These are phyloP conservation scores for Geotrichum cucujoidarum DNA, from an alignment of 1,139 yeast species.

Conservation along the genomic window DNA sequence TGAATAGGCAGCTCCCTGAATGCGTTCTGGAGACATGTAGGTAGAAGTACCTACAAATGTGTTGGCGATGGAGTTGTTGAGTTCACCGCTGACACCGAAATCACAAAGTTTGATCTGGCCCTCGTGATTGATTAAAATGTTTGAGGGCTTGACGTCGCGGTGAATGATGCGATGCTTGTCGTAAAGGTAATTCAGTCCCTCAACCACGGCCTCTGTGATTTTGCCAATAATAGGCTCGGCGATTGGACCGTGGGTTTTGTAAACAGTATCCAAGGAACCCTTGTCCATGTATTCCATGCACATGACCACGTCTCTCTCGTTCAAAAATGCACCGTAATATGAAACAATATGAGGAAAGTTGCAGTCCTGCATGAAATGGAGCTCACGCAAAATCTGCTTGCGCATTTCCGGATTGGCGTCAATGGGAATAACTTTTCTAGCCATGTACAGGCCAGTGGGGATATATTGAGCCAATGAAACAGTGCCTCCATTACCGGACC, in stretches of 20 bases:
- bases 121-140: constrained; percentile 69
- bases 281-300: constrained; percentile 97
- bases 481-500: constrained; percentile 92
- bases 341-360: constrained; percentile 74
- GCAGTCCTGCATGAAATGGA: constrained; percentile 87
- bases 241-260: constrained; percentile 47
- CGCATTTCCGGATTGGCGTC: constrained; percentile 79
- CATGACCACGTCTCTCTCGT: constrained; percentile 66
- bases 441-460: constrained; percentile 86
- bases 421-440: constrained; percentile 80
- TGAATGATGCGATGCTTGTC: constrained; percentile 82
- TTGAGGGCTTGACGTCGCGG: constrained; percentile 88
- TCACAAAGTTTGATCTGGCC: constrained; percentile 86
- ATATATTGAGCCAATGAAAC: constrained; percentile 84
- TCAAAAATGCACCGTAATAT: constrained; percentile 82
- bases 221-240: constrained; percentile 69
- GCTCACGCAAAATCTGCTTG: constrained; percentile 81
- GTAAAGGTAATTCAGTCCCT: constrained; percentile 78
- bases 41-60: constrained; percentile 97
- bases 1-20: constrained; percentile 88
- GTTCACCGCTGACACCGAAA: constrained; percentile 89
- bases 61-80: constrained; percentile 88
- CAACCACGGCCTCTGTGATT: constrained; percentile 69
- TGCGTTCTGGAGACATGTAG: constrained; percentile 96
- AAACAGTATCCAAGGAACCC: constrained; percentile 80